Evolutionary conservation across 164 flowering plant genomes (phyloP), one percentile per base, ranked within the genome.

Genomic region (Aristolochia fimbriata): DNA sequence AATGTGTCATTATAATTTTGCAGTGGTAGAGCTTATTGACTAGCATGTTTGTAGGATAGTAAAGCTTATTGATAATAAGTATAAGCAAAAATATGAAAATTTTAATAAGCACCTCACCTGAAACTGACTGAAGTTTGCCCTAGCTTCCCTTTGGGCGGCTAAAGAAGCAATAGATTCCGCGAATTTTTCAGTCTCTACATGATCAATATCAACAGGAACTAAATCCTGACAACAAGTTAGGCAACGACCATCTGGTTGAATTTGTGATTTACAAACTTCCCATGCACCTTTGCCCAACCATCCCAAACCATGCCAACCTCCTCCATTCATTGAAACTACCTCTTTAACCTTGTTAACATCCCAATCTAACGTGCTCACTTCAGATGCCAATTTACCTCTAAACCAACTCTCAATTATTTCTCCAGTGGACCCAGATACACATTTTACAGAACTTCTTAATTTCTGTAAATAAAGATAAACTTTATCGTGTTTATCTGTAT

Each of bases 281-380:
- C 96, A 89, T 21, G 68, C 62, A 22, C 95, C 98, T 58, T 71
- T 67, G 57, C 98, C 96, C 65, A 81, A 62, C 98, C 96, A 92
- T 45, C 98, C 98, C 47, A 74, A 65, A 33, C 95, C 96, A 76
- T 92, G 96, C 89, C 88, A 89, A 41, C 98, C 98, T 60, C 98
- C 93, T 6, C 98, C 98, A 74, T 87, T 88, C 71, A 59, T 78
- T 68, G 56, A 62, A 55, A 75, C 52, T 19, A 63, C 80, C 16
- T 80, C 85, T 69, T 70, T 77, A 49, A 85, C 68, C 64, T 37
- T 23, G 27, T 45, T 73, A 23, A 9, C 65, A 57, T 77, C 82
- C 74, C 62, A 64, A 62, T 62, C 65, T 63, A n/a, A 60, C 20
- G 62, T 57, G 11, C 76, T 80, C 24, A 68, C 78, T 61, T 68